phyloP scores from a whole-genome alignment of 768 basidiomycete species.

The Zangia roseola region DNA sequence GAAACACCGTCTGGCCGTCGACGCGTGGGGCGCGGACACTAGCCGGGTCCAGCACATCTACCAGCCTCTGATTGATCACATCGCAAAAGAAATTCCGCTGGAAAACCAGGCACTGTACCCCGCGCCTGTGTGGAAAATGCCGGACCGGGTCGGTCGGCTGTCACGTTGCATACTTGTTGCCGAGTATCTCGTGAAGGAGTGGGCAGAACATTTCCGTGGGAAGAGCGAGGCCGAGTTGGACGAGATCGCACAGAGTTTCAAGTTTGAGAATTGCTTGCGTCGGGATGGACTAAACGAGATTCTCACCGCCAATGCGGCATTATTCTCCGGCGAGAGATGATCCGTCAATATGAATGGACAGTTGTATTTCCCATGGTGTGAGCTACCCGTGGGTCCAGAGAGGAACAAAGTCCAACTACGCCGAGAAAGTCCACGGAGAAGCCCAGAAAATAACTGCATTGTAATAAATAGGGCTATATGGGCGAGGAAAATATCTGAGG shows the following conservation, averaged over 20 bases:
- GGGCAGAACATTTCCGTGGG: conserved; percentile 67
- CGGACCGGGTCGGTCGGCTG: conserved; percentile 53
- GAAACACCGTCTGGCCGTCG: conserved; percentile 75
- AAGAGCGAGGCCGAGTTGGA: conserved; percentile 63
- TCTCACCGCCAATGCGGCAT: conserved; percentile 41
- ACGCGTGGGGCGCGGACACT: conserved; percentile 77
- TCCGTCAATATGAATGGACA: too few species aligned
- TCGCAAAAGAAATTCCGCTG: conserved; percentile 53
- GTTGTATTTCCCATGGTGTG: too few species aligned
- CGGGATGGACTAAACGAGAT: conserved; percentile 64
- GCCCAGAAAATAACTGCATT: background rate
- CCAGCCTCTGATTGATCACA: conserved; percentile 61
- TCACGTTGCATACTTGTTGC: conserved; percentile 66
- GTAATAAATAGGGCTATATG: background rate
- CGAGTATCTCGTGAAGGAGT: conserved; percentile 71
- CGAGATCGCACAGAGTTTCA: conserved; percentile 72
- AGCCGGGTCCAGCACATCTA: conserved; percentile 55
- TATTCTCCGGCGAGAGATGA: conserved; percentile 1
- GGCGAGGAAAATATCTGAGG: background rate
- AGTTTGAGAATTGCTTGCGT: conserved; percentile 65
- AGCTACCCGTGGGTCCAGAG: background rate
- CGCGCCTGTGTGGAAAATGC: conserved; percentile 60
- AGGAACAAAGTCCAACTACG: background rate
- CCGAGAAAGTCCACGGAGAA: background rate
- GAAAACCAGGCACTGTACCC: conserved; percentile 60